Percentiles rank a stretch among this genome's conserved stretches.
phyloP scores from a whole-genome alignment of 352 stramenopile species.

The Globisporangium polare region DNA sequence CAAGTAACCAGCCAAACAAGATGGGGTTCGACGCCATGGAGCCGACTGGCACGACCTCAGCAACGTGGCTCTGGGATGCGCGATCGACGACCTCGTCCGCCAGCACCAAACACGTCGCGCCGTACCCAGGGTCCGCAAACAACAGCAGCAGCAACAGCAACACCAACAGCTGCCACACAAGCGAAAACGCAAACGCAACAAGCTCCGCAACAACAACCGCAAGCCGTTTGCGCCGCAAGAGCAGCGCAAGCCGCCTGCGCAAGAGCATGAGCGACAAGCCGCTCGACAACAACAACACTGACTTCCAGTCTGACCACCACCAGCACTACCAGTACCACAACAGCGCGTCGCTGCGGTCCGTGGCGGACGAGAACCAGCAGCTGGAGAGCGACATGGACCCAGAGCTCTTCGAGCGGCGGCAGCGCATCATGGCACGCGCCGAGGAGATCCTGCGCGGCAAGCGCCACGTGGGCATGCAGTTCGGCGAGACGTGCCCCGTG shows the following conservation, averaged over 20 bases:
- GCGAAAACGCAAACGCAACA: background rate
- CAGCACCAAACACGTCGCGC: constrained; percentile 11
- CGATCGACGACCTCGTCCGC: constrained; percentile 9
- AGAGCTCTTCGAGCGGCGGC: constrained; percentile 20
- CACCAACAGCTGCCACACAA: background rate
- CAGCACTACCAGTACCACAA: constrained; percentile 14
- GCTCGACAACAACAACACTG: constrained; percentile 3
- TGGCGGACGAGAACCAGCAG: constrained; percentile 19
- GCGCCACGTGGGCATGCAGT: constrained; percentile 57
- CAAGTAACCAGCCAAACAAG: background rate
- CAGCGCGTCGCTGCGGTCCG: constrained; percentile 36
- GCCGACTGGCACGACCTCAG: background rate
- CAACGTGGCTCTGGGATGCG: constrained; percentile 1
- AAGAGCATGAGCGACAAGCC: constrained; percentile 33
- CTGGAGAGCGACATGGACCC: constrained; percentile 22
- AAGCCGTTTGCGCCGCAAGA: constrained; percentile 26
- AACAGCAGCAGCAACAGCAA: background rate
- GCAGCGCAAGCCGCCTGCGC: constrained; percentile 19
- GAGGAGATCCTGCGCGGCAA: constrained; percentile 66
- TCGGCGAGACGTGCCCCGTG: constrained; percentile 62
- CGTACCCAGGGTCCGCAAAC: constrained; percentile 2
- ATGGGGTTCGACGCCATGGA: constrained; percentile 14
- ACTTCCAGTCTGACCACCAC: background rate
- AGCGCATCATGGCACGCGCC: constrained; percentile 45
- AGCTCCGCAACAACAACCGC: background rate